Evolutionary conservation across 305 asterid genomes (phyloP).

Genomic region (Withania somnifera): DNA sequence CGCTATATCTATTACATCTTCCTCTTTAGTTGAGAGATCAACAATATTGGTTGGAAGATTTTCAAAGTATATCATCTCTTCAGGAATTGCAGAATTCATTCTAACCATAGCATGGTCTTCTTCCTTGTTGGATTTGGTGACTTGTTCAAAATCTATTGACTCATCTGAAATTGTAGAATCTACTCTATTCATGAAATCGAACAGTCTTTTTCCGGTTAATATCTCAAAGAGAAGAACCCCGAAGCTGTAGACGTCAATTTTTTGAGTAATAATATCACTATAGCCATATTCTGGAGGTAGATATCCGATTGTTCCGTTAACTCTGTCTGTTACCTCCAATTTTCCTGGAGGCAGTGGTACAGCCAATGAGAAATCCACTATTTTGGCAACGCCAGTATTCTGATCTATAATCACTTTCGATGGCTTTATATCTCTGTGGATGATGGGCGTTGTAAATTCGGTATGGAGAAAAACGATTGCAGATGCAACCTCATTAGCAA

Average conservation of each 20-base stretch:
- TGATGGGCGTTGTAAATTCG: constrained; percentile 3
- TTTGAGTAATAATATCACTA: background rate
- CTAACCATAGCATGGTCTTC: background rate
- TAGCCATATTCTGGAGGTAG: background rate
- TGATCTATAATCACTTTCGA: background rate
- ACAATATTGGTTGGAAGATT: background rate
- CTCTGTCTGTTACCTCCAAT: background rate
- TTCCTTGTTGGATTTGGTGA: background rate
- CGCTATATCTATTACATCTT: background rate
- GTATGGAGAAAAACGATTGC: background rate
- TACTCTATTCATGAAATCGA: background rate
- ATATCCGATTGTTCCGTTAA: background rate
- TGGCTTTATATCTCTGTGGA: background rate
- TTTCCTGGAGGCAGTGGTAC: background rate
- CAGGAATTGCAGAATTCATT: too few relatives aligned
- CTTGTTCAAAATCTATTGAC: background rate
- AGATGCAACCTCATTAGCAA: background rate
- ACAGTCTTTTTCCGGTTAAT: background rate
- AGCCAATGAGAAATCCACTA: background rate
- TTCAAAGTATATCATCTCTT: background rate
- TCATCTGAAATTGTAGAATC: background rate
- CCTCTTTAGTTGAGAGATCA: background rate
- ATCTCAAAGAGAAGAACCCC: background rate
- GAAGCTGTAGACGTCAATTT: background rate
- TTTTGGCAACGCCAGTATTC: background rate